phyloP scores from a whole-genome alignment of 768 basidiomycete genomes.

The Pleurotus salmoneostramineus region DNA sequence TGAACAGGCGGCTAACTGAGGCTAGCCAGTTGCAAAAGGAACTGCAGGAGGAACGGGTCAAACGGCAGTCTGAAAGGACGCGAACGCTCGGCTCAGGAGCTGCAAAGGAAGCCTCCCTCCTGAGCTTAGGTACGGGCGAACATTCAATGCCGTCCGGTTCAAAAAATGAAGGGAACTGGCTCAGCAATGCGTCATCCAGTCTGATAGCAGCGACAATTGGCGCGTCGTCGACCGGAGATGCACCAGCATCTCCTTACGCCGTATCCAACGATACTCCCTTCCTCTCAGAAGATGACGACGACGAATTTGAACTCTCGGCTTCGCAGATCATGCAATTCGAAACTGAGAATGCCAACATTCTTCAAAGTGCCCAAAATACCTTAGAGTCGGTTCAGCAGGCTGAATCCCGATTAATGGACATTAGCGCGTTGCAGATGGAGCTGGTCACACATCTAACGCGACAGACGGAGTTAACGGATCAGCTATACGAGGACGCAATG shows the following conservation, averaged over 20 bases:
- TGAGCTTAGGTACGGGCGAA: constrained; percentile 35
- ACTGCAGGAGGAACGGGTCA: constrained; percentile 92
- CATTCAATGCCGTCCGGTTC: constrained; percentile 15
- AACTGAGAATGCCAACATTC: constrained; percentile 82
- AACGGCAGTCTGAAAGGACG: constrained; percentile 81
- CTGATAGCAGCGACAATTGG: constrained; percentile 61
- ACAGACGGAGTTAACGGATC: constrained; percentile 91
- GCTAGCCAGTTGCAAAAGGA: constrained; percentile 77
- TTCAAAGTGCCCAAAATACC: constrained; percentile 81
- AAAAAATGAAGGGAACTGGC: constrained; percentile 44
- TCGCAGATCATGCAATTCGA: constrained; percentile 94
- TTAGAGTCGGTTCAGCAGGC: constrained; percentile 89
- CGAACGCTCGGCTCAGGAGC: constrained; percentile 82
- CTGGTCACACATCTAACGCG: constrained; percentile 81
- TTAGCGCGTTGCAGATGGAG: constrained; percentile 90
- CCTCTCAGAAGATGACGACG: constrained; percentile 62
- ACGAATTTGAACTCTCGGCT: constrained; percentile 77
- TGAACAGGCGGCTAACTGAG: constrained; percentile 76
- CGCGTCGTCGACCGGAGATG: constrained; percentile 28
- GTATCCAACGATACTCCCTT: constrained; percentile 19
- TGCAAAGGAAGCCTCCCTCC: constrained; percentile 45
- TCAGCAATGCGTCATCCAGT: constrained; percentile 54
- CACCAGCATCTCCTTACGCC: constrained; percentile 21
- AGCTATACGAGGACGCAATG: constrained; percentile 92
- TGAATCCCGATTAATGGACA: constrained; percentile 88